Percentiles rank a stretch among this genome's conserved stretches.
These are phyloP conservation scores for Rhizopogon sp. DNA, from an alignment of 768 basidiomycete genomes.

Conservation along the genomic window DNA sequence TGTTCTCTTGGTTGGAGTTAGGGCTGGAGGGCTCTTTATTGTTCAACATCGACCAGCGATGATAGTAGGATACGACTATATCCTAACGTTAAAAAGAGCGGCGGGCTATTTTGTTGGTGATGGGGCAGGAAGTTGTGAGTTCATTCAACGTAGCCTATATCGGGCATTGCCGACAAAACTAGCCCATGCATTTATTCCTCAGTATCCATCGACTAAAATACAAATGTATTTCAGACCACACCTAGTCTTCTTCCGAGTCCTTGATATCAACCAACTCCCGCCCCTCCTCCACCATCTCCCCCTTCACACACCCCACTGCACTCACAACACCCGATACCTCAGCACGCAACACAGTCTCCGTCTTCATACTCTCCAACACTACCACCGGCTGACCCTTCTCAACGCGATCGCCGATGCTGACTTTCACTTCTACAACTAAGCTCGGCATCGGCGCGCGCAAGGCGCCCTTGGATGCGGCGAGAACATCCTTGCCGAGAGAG, in stretches of 20 bases:
- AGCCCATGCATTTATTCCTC: too few relatives aligned
- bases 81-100: too few relatives aligned
- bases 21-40: too few relatives aligned
- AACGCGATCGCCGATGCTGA: slow-evolving; percentile 71
- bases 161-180: too few relatives aligned
- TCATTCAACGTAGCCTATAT: too few relatives aligned
- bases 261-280: slow-evolving; percentile 70
- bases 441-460: slow-evolving; percentile 91
- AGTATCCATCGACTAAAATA: background rate
- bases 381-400: slow-evolving; percentile 78
- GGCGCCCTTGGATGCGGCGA: slow-evolving; percentile 54
- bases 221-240: background rate
- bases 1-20: too few relatives aligned
- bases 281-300: slow-evolving; percentile 91
- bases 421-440: slow-evolving; percentile 83
- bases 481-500: slow-evolving; percentile 56
- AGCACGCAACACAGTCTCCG: slow-evolving; percentile 83
- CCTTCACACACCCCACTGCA: slow-evolving; percentile 70
- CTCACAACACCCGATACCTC: slow-evolving; percentile 64
- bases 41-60: too few relatives aligned
- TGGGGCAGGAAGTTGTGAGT: too few relatives aligned
- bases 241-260: slow-evolving; percentile 23
- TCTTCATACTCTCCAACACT: slow-evolving; percentile 96
- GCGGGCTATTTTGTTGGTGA: too few relatives aligned
- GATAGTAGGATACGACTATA: too few relatives aligned